phyloP scores from a whole-genome alignment of 225 moss, liverwort and hornwort species.

The Pseudisothecium myosuroides region DNA sequence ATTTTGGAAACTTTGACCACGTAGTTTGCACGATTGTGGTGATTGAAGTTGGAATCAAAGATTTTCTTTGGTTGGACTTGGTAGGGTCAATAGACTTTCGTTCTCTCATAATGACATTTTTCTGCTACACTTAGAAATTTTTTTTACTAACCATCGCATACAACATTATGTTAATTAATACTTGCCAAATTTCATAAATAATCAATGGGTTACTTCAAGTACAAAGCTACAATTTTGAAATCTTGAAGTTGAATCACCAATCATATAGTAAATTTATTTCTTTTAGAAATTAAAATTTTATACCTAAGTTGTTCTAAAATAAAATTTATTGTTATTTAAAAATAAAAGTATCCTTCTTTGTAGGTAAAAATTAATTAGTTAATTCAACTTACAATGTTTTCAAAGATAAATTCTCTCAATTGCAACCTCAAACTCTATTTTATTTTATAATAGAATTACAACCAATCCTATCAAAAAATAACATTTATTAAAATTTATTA shows the following conservation, averaged over 20 bases:
- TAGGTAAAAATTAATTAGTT: too few relatives aligned
- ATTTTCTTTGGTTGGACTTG: neutral
- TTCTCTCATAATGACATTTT: neutral
- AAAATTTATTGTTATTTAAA: neutral
- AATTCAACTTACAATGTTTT: neutral
- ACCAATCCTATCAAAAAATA: neutral
- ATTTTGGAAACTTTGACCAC: neutral
- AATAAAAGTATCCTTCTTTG: neutral
- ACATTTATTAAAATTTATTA: too few relatives aligned
- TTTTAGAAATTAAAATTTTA: accelerated
- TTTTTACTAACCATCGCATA: neutral
- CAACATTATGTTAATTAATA: too few relatives aligned
- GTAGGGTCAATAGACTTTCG: neutral
- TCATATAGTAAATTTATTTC: neutral
- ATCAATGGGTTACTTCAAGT: neutral
- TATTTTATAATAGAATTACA: neutral
- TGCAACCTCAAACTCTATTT: neutral
- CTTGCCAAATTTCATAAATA: neutral
- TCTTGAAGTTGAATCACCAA: neutral
- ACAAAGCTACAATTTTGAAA: neutral
- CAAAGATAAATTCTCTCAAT: neutral
- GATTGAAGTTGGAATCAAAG: neutral
- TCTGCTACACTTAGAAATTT: accelerated
- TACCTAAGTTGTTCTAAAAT: neutral
- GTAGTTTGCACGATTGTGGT: neutral